Evolutionary conservation across 1,284 basidiomycete genomes (phyloP), one percentile per base, ranked within the genome.

Genomic region (Trametes polyzona): DNA sequence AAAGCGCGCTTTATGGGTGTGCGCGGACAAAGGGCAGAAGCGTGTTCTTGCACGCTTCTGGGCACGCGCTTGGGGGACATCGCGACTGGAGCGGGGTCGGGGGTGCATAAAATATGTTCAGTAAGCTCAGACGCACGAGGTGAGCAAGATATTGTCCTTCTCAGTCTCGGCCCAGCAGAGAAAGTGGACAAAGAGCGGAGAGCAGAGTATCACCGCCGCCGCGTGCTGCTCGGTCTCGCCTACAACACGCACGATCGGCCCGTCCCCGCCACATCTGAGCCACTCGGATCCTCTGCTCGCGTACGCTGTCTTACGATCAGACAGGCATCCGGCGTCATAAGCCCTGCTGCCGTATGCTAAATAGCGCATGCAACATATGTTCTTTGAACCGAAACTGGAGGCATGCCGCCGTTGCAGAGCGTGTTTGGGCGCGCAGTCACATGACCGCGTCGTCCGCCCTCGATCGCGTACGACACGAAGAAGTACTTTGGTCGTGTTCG

Each of bases 1-100:
- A 55, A 55, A 55, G 53, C 46, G 33, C 46, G 21, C 53, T 55
- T 55, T 55, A 42, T 48, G 53, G 39, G 26, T n/a, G 2, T 16
- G 10, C 12, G 32, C 12, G 33, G 51, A 53, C 51, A 53, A 53
- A 53, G 51, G 19, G 27, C 3, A 8, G 32, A 29, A 10, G 30
- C 33, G 37, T 29, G 23, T n/a, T n/a, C n/a, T n/a, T 6, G 41
- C 32, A 16, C 23, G 29, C 21, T 21, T 23, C 19, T 43, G n/a
- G 46, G 23, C 24, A 19, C 19, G 17, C 24, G 53, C 30, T 16
- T 39, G 52, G 39, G n/a, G 30, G n/a, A 14, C 53, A 55, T 55
- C 39, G 46, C 46, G 32, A 55, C 19, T 30, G 14, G 10, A 37
- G 24, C 53, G 46, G 52, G 32, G 14, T 21, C 24, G 50, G 29